Conservation (phyloP, 73 alveolate genomes). For the Blepharisma japonicum region DNA sequence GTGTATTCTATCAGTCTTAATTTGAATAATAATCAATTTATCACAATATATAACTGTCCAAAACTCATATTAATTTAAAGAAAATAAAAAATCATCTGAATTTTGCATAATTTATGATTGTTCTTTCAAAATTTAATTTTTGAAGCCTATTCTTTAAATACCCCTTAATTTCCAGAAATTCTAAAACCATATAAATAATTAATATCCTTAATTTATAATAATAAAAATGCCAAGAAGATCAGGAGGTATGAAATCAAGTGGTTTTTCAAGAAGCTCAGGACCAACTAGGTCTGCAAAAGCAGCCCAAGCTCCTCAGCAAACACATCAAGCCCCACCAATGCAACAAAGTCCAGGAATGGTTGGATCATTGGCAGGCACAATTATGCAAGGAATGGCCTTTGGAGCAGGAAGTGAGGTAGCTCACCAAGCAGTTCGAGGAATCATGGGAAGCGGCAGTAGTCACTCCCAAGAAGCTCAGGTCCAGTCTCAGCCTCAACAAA, state of each 20-base stretch:
- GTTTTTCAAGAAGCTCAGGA: neutral
- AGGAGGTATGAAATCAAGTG: neutral
- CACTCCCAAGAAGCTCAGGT: neutral
- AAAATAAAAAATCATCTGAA: no score
- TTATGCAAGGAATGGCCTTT: constrained; percentile 69
- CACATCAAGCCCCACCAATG: neutral
- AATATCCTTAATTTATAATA: neutral
- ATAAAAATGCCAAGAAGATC: constrained; percentile 21
- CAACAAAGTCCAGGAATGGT: constrained; percentile 37
- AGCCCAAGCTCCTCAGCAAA: constrained; percentile 20
- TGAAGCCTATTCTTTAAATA: no score
- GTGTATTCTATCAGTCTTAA: no score
- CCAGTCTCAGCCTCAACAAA: neutral
- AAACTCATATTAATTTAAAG: no score
- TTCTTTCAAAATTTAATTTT: no score
- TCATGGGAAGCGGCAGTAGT: constrained; percentile 51
- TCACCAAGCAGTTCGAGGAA: constrained; percentile 62
- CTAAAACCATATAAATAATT: no score
- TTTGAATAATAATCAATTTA: no score
- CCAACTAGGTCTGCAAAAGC: constrained; percentile 2
- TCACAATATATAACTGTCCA: no score
- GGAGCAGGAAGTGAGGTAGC: constrained; percentile 76
- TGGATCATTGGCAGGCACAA: constrained; percentile 56
- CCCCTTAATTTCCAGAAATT: no score
- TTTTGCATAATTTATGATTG: no score